Evolutionary conservation across 176 grass and related monocot genomes (phyloP).

Genomic region (Echinochloa phyllopogon): DNA sequence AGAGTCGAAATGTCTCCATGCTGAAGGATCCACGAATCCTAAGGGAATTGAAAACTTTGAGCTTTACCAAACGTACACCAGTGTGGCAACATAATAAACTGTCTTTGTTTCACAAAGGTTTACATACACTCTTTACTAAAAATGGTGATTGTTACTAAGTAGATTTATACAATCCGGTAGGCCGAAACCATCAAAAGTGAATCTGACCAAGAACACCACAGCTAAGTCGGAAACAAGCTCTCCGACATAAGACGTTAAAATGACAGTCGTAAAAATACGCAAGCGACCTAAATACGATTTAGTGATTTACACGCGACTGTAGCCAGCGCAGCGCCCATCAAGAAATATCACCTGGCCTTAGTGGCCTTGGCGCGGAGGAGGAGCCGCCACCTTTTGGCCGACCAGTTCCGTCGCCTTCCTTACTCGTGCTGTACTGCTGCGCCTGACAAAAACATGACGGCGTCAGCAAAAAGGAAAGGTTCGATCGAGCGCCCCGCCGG

Average conservation of each 20-base stretch:
- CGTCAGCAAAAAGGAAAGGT: not conserved
- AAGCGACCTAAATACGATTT: not conserved
- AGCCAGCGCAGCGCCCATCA: not conserved
- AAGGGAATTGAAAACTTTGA: constrained; percentile 27
- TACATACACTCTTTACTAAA: not conserved
- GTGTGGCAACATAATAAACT: not conserved
- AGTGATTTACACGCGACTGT: not conserved
- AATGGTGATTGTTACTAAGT: not conserved
- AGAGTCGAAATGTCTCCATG: constrained; percentile 65
- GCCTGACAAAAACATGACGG: constrained; percentile 29
- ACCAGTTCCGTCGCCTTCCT: not conserved
- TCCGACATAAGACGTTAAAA: not conserved
- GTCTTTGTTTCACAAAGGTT: not conserved
- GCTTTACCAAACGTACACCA: not conserved
- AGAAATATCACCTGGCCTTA: constrained; percentile 52
- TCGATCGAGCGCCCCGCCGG: not conserved
- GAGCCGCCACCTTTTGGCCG: constrained; percentile 20
- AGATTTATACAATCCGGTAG: not conserved
- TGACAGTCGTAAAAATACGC: not conserved
- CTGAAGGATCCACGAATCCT: constrained; percentile 71
- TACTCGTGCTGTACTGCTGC: constrained; percentile 41
- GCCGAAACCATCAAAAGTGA: constrained; percentile 1
- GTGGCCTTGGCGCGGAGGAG: constrained; percentile 17
- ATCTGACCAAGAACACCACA: not conserved
- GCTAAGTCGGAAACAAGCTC: not conserved